phyloP scores from a whole-genome alignment of 306 rosid genomes.

The Cicer yamashitae region DNA sequence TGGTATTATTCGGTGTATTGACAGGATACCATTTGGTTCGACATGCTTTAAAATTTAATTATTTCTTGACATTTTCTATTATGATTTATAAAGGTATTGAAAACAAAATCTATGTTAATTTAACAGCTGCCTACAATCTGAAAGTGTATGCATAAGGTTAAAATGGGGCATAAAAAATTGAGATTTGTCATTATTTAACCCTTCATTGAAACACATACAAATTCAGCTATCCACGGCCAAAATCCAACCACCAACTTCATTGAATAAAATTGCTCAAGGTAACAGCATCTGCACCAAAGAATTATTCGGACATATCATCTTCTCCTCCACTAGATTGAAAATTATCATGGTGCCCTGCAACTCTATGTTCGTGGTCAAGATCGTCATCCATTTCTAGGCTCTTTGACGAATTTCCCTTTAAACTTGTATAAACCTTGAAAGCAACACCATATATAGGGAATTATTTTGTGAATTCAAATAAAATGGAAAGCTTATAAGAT shows the following conservation, averaged over 20 bases:
- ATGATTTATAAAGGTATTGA: conserved; percentile 18
- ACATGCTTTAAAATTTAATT: conserved; percentile 50
- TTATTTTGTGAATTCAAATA: conserved; percentile 7
- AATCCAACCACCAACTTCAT: conserved; percentile 35
- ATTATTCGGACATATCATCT: conserved; percentile 86
- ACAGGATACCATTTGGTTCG: conserved; percentile 28
- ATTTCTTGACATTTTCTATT: conserved; percentile 39
- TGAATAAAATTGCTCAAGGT: conserved; percentile 38
- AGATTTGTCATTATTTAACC: conserved; percentile 28
- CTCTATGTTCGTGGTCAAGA: conserved; percentile 67
- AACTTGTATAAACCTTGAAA: conserved; percentile 66
- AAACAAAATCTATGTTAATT: conserved; percentile 45
- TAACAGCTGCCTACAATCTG: conserved; percentile 51
- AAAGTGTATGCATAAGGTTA: conserved; percentile 39
- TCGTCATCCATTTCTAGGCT: conserved; percentile 74
- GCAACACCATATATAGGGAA: conserved; percentile 29
- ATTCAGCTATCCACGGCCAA: conserved; percentile 37
- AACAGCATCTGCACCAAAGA: conserved; percentile 40
- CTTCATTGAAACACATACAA: conserved; percentile 40
- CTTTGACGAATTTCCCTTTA: conserved; percentile 57
- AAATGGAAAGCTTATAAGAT: conserved; percentile 28
- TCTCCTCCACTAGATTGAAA: conserved; percentile 86
- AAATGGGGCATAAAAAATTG: conserved; percentile 44
- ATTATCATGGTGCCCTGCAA: conserved; percentile 58
- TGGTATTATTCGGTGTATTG: conserved; percentile 14